A percentile compares a stretch with the other conserved stretches of the same genome.
Conservation (phyloP, 2,329 filamentous ascomycete genomes). For the Stemphylium beticola region DNA sequence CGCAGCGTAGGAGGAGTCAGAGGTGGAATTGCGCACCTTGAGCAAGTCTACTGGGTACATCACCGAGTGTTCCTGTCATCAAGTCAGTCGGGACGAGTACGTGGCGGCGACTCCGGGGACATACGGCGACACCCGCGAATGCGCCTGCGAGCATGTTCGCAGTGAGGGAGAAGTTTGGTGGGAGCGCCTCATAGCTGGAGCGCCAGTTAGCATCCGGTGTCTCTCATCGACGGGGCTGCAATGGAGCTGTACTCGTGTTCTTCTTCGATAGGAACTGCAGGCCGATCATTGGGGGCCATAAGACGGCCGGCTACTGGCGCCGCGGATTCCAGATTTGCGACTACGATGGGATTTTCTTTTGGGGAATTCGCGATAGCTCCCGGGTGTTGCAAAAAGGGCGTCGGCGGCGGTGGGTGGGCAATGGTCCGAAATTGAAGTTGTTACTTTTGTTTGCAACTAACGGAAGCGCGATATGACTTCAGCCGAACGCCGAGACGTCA, state of each 20-base stretch:
- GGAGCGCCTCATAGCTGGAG: conserved; percentile 84
- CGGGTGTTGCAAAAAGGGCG: conserved; percentile 14
- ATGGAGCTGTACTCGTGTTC: conserved; percentile 49
- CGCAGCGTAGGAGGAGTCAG: background rate
- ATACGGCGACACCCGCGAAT: conserved; percentile 93
- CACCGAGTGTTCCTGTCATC: conserved; percentile 85
- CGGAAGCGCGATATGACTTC: conserved; percentile 29
- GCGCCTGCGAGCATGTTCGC: conserved; percentile 97
- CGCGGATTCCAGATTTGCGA: conserved; percentile 46
- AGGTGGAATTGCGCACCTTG: conserved; percentile 69
- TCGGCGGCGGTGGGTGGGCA: conserved; percentile 17
- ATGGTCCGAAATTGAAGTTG: conserved; percentile 24
- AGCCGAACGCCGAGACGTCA: conserved; percentile 37
- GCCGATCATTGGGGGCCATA: conserved; percentile 51
- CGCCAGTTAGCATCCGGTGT: conserved; percentile 29
- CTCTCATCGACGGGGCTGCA: conserved; percentile 1
- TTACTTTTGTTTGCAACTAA: conserved; percentile 41
- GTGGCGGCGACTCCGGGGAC: conserved; percentile 40
- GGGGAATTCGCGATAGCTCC: conserved; percentile 10
- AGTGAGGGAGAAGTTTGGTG: conserved; percentile 89
- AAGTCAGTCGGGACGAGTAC: conserved; percentile 27
- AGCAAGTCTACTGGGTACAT: conserved; percentile 99
- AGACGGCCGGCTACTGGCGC: conserved; percentile 45
- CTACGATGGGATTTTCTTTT: conserved; percentile 11
- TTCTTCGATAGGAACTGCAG: conserved; percentile 45